Evolutionary conservation across 805 yeast genomes (phyloP).

Genomic region (Wickerhamiella shivajii): DNA sequence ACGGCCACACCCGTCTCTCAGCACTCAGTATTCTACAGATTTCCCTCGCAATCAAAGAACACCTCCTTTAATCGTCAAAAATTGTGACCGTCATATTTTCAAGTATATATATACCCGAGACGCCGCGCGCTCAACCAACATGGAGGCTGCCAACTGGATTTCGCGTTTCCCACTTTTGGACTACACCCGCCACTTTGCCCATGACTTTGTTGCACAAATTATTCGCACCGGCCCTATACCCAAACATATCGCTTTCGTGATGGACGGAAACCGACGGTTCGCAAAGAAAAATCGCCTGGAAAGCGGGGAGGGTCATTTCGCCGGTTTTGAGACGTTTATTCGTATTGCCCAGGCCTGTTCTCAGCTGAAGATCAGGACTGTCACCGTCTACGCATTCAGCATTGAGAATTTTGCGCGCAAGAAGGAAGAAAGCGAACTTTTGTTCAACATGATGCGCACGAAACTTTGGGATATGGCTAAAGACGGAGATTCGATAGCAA

Average conservation of each 20-base stretch:
- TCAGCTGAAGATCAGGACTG: conserved; percentile 63
- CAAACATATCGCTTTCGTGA: conserved; percentile 77
- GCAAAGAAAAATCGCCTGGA: conserved; percentile 58
- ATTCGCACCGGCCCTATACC: conserved; percentile 54
- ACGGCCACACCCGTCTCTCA: neutral
- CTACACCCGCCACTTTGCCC: conserved; percentile 15
- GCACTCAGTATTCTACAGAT: neutral
- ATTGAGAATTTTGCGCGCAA: conserved; percentile 89
- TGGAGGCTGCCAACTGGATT: conserved; percentile 10
- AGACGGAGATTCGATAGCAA: conserved; percentile 12
- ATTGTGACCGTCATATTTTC: neutral
- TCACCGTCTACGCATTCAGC: conserved; percentile 88
- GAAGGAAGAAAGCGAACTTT: conserved; percentile 61
- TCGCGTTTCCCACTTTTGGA: conserved; percentile 15
- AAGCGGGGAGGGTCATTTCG: conserved; percentile 76
- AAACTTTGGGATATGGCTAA: conserved; percentile 19
- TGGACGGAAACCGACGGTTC: conserved; percentile 94
- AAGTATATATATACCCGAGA: neutral
- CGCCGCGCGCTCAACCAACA: neutral
- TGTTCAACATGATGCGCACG: conserved; percentile 31
- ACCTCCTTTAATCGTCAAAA: neutral
- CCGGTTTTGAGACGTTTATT: conserved; percentile 70
- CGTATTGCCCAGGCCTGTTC: conserved; percentile 55
- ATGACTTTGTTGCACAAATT: conserved; percentile 13
- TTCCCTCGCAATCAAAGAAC: neutral